phyloP scores from a whole-genome alignment of 2,329 filamentous ascomycete genomes.

The Emmonsiellopsis sp. region DNA sequence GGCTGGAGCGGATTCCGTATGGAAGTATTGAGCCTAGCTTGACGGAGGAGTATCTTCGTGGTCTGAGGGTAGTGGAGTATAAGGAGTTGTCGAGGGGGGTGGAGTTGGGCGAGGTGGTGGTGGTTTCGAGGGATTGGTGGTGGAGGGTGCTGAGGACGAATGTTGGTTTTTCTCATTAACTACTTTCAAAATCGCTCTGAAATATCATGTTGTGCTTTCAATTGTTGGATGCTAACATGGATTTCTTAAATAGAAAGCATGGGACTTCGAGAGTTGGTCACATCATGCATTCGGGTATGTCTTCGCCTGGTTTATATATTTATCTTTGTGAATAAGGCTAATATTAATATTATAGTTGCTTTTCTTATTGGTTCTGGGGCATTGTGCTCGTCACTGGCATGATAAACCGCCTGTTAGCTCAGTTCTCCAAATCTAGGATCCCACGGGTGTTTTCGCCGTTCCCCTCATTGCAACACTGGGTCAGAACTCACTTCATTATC shows the following conservation, averaged over 20 bases:
- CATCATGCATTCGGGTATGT: slow-evolving; percentile 31
- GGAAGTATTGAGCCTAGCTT: slow-evolving; percentile 15
- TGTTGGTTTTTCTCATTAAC: slow-evolving; percentile 15
- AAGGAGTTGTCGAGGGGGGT: slow-evolving; percentile 17
- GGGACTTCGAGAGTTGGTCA: slow-evolving; percentile 23
- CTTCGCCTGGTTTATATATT: background rate
- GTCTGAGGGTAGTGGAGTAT: slow-evolving; percentile 25
- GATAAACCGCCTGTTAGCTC: slow-evolving; percentile 18
- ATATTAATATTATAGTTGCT: slow-evolving; percentile 12
- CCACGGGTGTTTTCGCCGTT: slow-evolving; percentile 4
- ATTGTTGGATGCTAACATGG: background rate
- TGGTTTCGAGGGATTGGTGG: slow-evolving; percentile 24
- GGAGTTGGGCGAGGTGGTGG: slow-evolving; percentile 16
- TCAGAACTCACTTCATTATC: slow-evolving; percentile 31
- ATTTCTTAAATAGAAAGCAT: slow-evolving; percentile 18
- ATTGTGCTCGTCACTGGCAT: slow-evolving; percentile 26
- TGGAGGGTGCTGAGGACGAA: slow-evolving; percentile 22
- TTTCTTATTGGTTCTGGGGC: slow-evolving; percentile 33
- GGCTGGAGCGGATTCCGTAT: slow-evolving; percentile 18
- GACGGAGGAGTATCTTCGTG: slow-evolving; percentile 23
- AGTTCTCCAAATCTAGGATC: slow-evolving; percentile 9
- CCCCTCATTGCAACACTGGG: slow-evolving; percentile 19
- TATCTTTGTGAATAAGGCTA: background rate
- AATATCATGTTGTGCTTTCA: background rate
- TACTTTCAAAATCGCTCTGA: background rate